phyloP scores from a whole-genome alignment of 2,329 filamentous ascomycete genomes.

The Trichoderma koningii region DNA sequence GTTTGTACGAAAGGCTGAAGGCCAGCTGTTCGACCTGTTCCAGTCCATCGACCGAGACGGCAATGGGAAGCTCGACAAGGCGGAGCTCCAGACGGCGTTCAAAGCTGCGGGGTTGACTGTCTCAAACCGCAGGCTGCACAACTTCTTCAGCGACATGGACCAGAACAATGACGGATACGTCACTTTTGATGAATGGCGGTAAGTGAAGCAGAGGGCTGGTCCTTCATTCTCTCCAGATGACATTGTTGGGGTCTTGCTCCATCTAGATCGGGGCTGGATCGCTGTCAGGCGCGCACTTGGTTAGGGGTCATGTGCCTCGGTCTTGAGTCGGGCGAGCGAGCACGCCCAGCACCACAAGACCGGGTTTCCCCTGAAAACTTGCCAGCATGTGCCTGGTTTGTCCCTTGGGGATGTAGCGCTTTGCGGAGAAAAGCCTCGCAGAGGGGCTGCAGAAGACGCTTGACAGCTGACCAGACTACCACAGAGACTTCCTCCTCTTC shows the following conservation, averaged over 20 bases:
- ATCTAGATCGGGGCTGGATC: constrained; percentile 15
- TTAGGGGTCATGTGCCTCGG: constrained; percentile 33
- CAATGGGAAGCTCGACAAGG: constrained; percentile 82
- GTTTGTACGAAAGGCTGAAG: constrained; percentile 87
- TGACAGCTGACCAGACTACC: constrained; percentile 29
- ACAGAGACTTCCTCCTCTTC: constrained; percentile 89
- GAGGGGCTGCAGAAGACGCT: constrained; percentile 30
- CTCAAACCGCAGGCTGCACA: constrained; percentile 72
- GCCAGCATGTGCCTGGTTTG: neutral
- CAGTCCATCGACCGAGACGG: constrained; percentile 81
- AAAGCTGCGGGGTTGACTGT: constrained; percentile 75
- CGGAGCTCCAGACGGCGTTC: constrained; percentile 81
- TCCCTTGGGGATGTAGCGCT: neutral
- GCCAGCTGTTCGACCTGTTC: constrained; percentile 80
- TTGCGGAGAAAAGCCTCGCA: constrained; percentile 28
- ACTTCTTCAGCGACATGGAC: constrained; percentile 90
- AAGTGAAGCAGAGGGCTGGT: constrained; percentile 44
- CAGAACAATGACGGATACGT: constrained; percentile 85
- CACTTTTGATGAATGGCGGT: constrained; percentile 96
- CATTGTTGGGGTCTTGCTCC: constrained; percentile 7
- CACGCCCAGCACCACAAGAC: constrained; percentile 24
- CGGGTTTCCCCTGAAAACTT: neutral
- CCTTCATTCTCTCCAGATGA: constrained; percentile 15
- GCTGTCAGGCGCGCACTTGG: constrained; percentile 24
- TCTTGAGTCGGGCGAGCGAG: constrained; percentile 18